A percentile compares a stretch with the other conserved stretches of the same genome.
These are phyloP conservation scores for Bullera alba DNA, from an alignment of 768 basidiomycete genomes.

Conservation along the genomic window DNA sequence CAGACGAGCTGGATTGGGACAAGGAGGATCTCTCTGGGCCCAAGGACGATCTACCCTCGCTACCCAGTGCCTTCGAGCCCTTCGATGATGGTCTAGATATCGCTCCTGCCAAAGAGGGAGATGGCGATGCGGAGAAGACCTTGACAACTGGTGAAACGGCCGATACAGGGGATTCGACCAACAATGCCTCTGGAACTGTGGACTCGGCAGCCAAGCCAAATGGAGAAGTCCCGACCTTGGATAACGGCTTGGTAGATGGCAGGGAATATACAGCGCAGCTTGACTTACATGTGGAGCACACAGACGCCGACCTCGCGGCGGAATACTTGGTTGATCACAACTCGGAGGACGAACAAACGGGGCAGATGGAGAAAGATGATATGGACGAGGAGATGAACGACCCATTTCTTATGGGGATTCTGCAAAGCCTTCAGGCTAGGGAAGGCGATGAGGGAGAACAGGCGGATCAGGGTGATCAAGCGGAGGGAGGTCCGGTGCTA, in stretches of 20 bases:
- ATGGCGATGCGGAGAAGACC: background rate
- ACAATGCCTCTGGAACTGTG: too few species aligned
- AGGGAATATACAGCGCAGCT: too few species aligned
- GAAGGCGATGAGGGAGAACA: constrained; percentile 2
- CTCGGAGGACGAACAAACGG: background rate
- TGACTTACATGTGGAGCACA: too few species aligned
- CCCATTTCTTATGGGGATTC: background rate
- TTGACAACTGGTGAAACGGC: too few species aligned
- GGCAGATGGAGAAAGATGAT: background rate
- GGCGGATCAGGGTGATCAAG: constrained; percentile 3
- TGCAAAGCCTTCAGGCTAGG: background rate
- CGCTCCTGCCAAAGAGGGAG: too few species aligned
- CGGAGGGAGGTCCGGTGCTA: background rate
- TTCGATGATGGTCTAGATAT: too few species aligned
- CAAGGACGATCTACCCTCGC: background rate
- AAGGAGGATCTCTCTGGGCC: background rate
- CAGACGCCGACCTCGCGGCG: too few species aligned
- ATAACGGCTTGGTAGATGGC: too few species aligned
- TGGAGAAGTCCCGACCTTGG: too few species aligned
- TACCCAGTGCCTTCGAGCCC: background rate
- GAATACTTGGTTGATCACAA: background rate
- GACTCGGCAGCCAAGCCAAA: too few species aligned
- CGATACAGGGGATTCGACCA: too few species aligned
- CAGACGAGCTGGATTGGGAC: background rate
- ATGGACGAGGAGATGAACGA: background rate